A percentile compares a stretch with the other conserved stretches of the same genome.
Evolutionary conservation across 1,139 yeast species (phyloP).

Genomic region (Candida sp.): DNA sequence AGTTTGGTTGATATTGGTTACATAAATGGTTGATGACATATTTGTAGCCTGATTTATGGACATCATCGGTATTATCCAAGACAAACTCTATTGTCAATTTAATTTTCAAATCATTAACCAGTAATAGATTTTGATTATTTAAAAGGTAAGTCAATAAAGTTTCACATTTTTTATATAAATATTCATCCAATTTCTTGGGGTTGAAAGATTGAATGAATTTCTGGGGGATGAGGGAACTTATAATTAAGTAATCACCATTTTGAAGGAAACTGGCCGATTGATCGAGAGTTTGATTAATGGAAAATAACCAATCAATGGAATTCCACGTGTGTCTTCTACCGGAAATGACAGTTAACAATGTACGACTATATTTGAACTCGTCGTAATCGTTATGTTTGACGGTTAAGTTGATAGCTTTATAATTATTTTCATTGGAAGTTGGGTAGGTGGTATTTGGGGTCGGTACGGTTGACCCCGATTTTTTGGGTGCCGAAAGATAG

Average conservation of each 20-base stretch:
- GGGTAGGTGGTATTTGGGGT: constrained; percentile 18
- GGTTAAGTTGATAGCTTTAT: constrained; percentile 37
- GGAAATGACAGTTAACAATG: constrained; percentile 34
- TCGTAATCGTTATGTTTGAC: constrained; percentile 33
- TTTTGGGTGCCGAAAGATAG: constrained; percentile 24
- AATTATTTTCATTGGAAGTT: constrained; percentile 37
- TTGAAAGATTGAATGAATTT: constrained; percentile 18
- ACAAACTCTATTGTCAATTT: constrained; percentile 57
- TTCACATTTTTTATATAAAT: constrained; percentile 37
- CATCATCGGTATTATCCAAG: constrained; percentile 17
- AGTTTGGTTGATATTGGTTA: constrained; percentile 40
- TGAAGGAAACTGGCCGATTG: constrained; percentile 20
- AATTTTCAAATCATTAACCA: constrained; percentile 26
- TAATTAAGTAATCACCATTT: constrained; percentile 38
- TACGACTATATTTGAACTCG: constrained; percentile 17
- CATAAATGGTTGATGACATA: constrained; percentile 34
- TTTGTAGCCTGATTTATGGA: constrained; percentile 23
- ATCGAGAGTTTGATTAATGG: constrained; percentile 10
- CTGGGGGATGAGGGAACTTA: constrained; percentile 36
- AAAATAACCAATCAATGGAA: constrained; percentile 36
- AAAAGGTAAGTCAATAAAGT: constrained; percentile 38
- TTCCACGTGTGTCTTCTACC: constrained; percentile 49
- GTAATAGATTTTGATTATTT: constrained; percentile 13
- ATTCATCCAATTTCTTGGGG: constrained; percentile 20
- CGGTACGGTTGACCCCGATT: constrained; percentile 6